A percentile compares a stretch with the other conserved stretches of the same genome.
These are phyloP conservation scores for Backusella luteola DNA, from an alignment of 192 early-diverging fungal genomes.

Conservation along the genomic window DNA sequence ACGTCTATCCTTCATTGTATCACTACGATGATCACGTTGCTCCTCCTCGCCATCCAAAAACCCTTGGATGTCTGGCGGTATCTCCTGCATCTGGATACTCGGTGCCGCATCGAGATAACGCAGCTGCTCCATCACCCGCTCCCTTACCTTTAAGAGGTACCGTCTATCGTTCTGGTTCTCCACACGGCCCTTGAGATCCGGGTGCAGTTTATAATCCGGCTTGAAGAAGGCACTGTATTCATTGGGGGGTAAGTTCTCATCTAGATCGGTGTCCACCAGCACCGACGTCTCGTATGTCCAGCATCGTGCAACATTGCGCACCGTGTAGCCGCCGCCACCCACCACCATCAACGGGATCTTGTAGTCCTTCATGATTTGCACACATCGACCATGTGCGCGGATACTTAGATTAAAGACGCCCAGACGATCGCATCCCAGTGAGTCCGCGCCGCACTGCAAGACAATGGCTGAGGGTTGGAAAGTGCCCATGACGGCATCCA, in stretches of 20 bases:
- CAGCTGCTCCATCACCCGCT: conserved; percentile 85
- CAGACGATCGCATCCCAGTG: conserved; percentile 52
- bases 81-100: conserved; percentile 93
- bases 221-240: conserved; percentile 81
- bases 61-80: conserved; percentile 63
- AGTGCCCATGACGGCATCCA: conserved; percentile 63
- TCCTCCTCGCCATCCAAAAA: conserved; percentile 58
- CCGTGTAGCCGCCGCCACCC: conserved; percentile 94
- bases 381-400: conserved; percentile 73
- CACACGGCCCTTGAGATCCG: conserved; percentile 74
- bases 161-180: conserved; percentile 86
- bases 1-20: conserved; percentile 32
- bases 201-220: conserved; percentile 90
- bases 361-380: conserved; percentile 79
- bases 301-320: conserved; percentile 85
- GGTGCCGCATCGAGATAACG: conserved; percentile 86
- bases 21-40: conserved; percentile 42
- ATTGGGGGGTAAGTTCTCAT: conserved; percentile 69
- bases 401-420: conserved; percentile 57
- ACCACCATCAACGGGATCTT: conserved; percentile 76
- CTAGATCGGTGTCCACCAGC: conserved; percentile 72
- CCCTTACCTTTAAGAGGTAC: conserved; percentile 75
- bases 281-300: conserved; percentile 95
- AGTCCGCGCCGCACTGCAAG: conserved; percentile 84
- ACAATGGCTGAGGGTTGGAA: conserved; percentile 86